A percentile compares a stretch with the other conserved stretches of the same genome.
phyloP scores from a whole-genome alignment of 1,284 basidiomycete species.

The Puccinia horiana region DNA sequence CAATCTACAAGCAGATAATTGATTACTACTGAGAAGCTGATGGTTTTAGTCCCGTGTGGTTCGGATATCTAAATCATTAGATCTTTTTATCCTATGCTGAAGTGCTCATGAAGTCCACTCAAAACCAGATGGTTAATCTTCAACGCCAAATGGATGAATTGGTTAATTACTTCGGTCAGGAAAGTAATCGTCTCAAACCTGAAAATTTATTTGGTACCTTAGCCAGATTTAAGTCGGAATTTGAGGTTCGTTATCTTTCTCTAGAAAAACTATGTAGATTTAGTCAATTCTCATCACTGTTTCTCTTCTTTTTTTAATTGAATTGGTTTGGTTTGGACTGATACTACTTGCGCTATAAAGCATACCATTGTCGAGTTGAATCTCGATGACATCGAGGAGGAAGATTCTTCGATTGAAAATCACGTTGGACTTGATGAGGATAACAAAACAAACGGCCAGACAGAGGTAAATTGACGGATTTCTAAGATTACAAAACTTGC shows the following conservation, averaged over 20 bases:
- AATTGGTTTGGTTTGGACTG: background rate
- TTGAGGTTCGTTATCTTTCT: conserved; percentile 28
- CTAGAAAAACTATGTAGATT: no score
- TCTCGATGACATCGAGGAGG: background rate
- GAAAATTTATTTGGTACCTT: conserved; percentile 31
- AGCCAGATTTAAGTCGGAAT: conserved; percentile 28
- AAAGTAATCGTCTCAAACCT: conserved; percentile 11
- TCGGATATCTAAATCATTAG: background rate
- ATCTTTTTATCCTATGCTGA: conserved; percentile 22
- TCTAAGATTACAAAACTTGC: no score
- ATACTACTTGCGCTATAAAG: background rate
- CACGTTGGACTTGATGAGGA: background rate
- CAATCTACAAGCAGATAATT: no score
- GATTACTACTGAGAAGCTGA: background rate
- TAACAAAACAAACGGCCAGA: background rate
- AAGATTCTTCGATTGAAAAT: background rate
- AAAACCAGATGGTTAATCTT: conserved; percentile 14
- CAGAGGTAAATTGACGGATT: conserved; percentile 17
- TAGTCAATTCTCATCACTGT: no score
- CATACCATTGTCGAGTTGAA: background rate
- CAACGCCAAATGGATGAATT: conserved; percentile 17
- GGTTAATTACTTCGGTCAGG: conserved; percentile 33
- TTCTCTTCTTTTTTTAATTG: background rate
- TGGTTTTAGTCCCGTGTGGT: background rate
- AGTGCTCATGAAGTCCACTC: background rate